These are phyloP conservation scores for Candida caryicola DNA, from an alignment of 805 yeast species.

Conservation along the genomic window DNA sequence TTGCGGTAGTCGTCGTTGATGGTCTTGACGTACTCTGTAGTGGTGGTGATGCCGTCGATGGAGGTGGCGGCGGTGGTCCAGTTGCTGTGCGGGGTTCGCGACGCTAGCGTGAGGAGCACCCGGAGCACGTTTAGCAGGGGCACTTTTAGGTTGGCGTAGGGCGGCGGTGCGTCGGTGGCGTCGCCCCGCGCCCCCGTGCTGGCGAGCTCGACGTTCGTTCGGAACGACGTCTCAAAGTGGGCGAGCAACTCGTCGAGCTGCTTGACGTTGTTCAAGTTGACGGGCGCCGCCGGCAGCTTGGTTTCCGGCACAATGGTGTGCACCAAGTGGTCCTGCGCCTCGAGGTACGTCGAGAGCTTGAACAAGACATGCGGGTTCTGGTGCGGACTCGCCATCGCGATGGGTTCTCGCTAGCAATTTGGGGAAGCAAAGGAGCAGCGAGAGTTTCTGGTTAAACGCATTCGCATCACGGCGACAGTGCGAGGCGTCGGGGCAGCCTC, in stretches of 20 bases:
- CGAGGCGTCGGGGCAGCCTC: too few relatives aligned
- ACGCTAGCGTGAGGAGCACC: slow-evolving; percentile 31
- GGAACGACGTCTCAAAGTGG: slow-evolving; percentile 21
- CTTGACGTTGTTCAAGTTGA: slow-evolving; percentile 25
- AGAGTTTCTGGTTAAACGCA: not conserved
- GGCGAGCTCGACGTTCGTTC: not conserved
- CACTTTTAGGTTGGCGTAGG: slow-evolving; percentile 10
- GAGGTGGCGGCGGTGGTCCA: slow-evolving; percentile 19
- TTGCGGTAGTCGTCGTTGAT: slow-evolving; percentile 19
- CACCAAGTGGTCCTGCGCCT: slow-evolving; percentile 16
- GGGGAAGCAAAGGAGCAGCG: not conserved
- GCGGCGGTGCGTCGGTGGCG: not conserved
- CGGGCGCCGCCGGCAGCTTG: slow-evolving; percentile 5
- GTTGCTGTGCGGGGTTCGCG: slow-evolving; percentile 25
- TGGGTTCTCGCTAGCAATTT: not conserved
- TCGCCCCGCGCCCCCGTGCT: not conserved
- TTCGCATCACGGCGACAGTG: too few relatives aligned
- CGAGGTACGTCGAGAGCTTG: slow-evolving; percentile 9
- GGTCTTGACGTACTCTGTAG: slow-evolving; percentile 19
- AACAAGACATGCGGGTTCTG: slow-evolving; percentile 5
- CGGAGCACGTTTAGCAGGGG: slow-evolving; percentile 28
- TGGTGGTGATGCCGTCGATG: slow-evolving; percentile 19
- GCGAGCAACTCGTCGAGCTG: slow-evolving; percentile 29
- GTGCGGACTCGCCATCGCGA: not conserved
- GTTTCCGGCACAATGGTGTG: slow-evolving; percentile 23